Evolutionary conservation across 2,329 filamentous ascomycete species (phyloP).

Genomic region (Ascochyta rabiei): DNA sequence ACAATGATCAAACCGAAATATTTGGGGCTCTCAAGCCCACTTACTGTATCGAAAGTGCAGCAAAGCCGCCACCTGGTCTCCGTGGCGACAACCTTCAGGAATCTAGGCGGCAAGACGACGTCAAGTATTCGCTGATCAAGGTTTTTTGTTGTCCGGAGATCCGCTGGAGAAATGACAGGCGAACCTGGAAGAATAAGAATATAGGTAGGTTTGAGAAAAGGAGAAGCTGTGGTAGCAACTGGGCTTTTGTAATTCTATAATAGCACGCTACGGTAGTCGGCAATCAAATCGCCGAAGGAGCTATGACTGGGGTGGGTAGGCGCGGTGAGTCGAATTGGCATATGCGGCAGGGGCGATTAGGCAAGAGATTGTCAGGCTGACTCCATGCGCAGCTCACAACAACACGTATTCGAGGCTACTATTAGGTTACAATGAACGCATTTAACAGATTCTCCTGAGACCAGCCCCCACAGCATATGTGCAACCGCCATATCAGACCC

Average conservation of each 20-base stretch:
- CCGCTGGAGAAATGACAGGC: background rate
- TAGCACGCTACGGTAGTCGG: background rate
- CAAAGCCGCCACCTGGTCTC: background rate
- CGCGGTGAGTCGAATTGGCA: too few species aligned
- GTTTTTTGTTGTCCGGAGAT: background rate
- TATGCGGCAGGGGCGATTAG: too few species aligned
- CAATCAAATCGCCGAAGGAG: background rate
- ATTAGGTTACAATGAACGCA: too few species aligned
- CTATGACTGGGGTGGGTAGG: background rate
- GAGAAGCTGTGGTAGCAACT: background rate
- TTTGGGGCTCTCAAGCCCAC: too few species aligned
- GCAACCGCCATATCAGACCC: too few species aligned
- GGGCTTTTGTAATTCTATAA: background rate
- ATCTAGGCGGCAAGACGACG: background rate
- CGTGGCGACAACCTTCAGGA: background rate
- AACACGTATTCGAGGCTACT: too few species aligned
- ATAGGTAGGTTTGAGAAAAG: background rate
- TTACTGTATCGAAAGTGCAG: too few species aligned
- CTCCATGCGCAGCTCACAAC: too few species aligned
- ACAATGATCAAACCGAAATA: too few species aligned
- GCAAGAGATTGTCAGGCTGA: too few species aligned
- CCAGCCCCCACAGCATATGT: too few species aligned
- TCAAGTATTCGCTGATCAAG: conserved; percentile 1
- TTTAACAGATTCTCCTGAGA: too few species aligned
- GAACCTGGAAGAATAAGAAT: background rate